Evolutionary conservation across 2,329 filamentous ascomycete genomes (phyloP).

Genomic region (Fusarium chaquense): DNA sequence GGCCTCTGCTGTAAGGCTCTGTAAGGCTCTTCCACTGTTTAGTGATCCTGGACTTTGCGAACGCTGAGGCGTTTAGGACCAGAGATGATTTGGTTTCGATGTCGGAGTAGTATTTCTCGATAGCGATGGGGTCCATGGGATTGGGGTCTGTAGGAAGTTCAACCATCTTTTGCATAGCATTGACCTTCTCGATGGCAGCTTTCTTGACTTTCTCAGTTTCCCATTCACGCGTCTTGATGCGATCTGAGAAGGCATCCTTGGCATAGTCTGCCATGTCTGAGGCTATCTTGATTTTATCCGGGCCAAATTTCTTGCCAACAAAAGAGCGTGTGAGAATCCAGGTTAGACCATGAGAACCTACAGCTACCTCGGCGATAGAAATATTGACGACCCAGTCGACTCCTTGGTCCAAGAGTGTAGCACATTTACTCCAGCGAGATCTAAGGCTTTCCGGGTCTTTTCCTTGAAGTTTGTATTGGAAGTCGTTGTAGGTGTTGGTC

Average conservation of each 20-base stretch:
- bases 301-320: conserved; percentile 74
- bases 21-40: conserved; percentile 69
- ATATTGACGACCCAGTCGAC: conserved; percentile 17
- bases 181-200: conserved; percentile 72
- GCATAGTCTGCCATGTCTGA: conserved; percentile 78
- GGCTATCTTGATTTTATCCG: conserved; percentile 73
- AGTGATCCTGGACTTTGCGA: conserved; percentile 61
- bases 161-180: conserved; percentile 76
- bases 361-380: neutral
- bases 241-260: conserved; percentile 72
- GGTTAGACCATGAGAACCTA: conserved; percentile 58
- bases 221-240: conserved; percentile 70
- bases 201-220: conserved; percentile 72
- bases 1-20: conserved; percentile 69
- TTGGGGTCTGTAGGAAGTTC: conserved; percentile 75
- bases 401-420: conserved; percentile 14
- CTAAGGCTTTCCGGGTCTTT: conserved; percentile 43
- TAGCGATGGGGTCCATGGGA: conserved; percentile 67
- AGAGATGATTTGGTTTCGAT: conserved; percentile 64
- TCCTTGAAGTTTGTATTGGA: conserved; percentile 70
- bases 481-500: conserved; percentile 69
- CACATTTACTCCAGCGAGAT: conserved; percentile 28
- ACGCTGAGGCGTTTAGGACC: conserved; percentile 68
- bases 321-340: conserved; percentile 81
- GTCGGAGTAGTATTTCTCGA: conserved; percentile 68